Evolutionary conservation across 768 basidiomycete genomes (phyloP), one percentile per base, ranked within the genome.

Genomic region (Psilocybe cyanescens): DNA sequence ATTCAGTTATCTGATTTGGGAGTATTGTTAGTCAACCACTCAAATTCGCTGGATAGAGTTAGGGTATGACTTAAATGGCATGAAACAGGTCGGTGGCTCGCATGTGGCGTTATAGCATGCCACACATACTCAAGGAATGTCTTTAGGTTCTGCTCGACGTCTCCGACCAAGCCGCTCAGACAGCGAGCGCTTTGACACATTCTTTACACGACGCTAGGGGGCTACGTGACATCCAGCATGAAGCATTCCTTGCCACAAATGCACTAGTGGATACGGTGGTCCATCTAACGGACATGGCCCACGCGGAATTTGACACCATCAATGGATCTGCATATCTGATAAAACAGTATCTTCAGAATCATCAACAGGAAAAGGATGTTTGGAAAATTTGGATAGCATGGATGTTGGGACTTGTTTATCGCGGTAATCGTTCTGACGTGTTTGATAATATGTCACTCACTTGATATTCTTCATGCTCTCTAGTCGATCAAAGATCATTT

Each of bases 241-340:
- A 78, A 24, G 72, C 77, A 4, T 64, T 74, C 6, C 58, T 66
- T 35, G 76, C 80, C 19, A 78, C 79, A 49, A 56, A 65, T 14
- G 66, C 67, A 8, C 76, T 87, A 8, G 70, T 68, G 8, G 66
- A 72, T 19, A 70, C 74, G 0, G 64, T 87, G 28, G 62, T 73
- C 7, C 70, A 74, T 9, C 69, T 86, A 19, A 76, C 79, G 1
- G 65, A 68, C 33, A 76, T 74, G 8, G 76, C 83, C 2, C 77
- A 75, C 19, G 59, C 65, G 14, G 83, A 84, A 63, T 70, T 87
- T 39, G 73, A 77, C 56, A 77, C 75, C 59, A 79, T 88, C 57
- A 84, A 82, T 51, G 75, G 69, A 17, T 81, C 86, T 19, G 76
- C 80, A 3, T 64, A 61, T 14, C 66, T 72, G 6, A 64, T 82